Percentiles rank a stretch among this genome's conserved stretches.
phyloP scores from a whole-genome alignment of 2,329 filamentous ascomycete species.

The Tothia fuscella region DNA sequence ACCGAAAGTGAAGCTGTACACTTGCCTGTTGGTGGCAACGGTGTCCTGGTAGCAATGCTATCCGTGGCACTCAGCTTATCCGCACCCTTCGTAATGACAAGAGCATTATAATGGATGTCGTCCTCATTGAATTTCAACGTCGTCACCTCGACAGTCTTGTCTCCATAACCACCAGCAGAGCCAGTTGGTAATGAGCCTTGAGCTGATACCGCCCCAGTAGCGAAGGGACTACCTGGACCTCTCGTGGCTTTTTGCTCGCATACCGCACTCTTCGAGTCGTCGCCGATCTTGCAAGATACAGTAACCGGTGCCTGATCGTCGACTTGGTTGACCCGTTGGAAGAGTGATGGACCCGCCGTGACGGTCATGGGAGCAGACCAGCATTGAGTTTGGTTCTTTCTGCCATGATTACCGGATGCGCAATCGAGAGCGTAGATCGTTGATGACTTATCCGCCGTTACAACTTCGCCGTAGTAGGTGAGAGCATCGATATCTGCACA shows the following conservation, averaged over 20 bases:
- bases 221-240: background rate
- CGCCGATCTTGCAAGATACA: conserved; percentile 7
- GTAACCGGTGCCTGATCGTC: background rate
- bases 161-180: background rate
- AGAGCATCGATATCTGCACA: background rate
- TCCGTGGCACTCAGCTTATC: conserved; percentile 5
- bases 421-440: conserved; percentile 10
- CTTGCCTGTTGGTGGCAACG: conserved; percentile 2
- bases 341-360: conserved; percentile 6
- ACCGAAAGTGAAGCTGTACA: background rate
- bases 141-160: background rate
- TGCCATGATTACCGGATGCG: background rate
- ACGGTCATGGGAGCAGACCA: conserved; percentile 5
- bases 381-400: conserved; percentile 4
- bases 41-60: conserved; percentile 1
- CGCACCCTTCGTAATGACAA: conserved; percentile 6
- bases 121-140: background rate
- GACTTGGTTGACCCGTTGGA: background rate
- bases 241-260: conserved; percentile 2
- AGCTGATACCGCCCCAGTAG: background rate
- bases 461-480: conserved; percentile 9
- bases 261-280: background rate
- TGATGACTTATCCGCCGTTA: conserved; percentile 5
- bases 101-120: conserved; percentile 7
- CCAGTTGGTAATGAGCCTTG: background rate